Evolutionary conservation across 257 asterid genomes (phyloP), one percentile per base, ranked within the genome.

Genomic region (Solanum chaucha): DNA sequence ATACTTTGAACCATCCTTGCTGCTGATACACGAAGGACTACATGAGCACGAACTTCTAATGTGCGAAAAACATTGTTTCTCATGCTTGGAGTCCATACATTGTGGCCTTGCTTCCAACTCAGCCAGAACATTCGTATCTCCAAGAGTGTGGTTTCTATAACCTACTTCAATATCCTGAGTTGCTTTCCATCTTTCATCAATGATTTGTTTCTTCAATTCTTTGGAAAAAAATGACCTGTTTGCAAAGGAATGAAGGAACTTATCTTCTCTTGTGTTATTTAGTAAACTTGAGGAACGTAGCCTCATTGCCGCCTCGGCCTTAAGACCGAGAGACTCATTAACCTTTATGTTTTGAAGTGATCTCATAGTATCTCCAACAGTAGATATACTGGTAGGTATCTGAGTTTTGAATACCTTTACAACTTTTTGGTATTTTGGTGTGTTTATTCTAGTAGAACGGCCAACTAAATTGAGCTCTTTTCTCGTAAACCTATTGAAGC

Each of bases 401-500:
- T 46, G 89, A 83, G 20, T 58, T 82, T 84, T 8, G 58, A 13
- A 46, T 46, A 38, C 87, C 71, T 67, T 81, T 86, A 85, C 88
- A 59, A 83, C 85, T 75, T 82, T 86, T 64, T 68, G 59, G 59
- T 24, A 87, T 82, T 82, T 87, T 48, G 84, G 87, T 85, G 86
- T 88, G 73, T 78, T 64, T 46, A 24, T 55, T 44, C 90, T 86
- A 80, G 78, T 9, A 35, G 87, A 83, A 51, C 48, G 89, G 59
- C 87, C 86, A 68, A 32, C 46, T 36, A 73, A 67, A 92, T 22
- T 70, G 88, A 87, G 86, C 94, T 93, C 84, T 92, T 91, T 26
- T 78, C 91, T 20, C 90, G 87, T 68, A 86, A 59, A 36, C 94
- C 94, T 72, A 94, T 46, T 6, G 92, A 92, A 89, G 96, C 91